phyloP scores from a whole-genome alignment of 208 protist genomes.

The Crithidia fasciculata region DNA sequence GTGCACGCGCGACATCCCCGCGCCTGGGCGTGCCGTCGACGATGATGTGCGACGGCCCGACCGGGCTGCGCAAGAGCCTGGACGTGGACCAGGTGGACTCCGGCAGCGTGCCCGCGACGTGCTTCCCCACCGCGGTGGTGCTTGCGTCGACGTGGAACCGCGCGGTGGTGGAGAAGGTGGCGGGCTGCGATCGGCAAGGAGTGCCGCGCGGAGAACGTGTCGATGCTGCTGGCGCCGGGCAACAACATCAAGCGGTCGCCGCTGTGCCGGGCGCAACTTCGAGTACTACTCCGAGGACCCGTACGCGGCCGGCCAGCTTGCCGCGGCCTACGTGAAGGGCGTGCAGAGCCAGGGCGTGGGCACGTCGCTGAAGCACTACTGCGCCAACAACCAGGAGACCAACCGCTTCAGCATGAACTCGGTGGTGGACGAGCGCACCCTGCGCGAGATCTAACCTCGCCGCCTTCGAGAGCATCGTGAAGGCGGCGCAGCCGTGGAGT shows the following conservation, averaged over 20 bases:
- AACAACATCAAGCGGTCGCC: conserved; percentile 37
- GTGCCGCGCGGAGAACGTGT: conserved; percentile 22
- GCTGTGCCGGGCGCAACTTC: conserved; percentile 50
- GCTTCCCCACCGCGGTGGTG: conserved; percentile 23
- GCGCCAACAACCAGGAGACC: conserved; percentile 51
- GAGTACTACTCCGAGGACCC: conserved; percentile 62
- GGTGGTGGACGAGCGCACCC: conserved; percentile 44
- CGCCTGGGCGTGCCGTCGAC: too few relatives aligned
- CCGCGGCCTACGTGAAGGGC: conserved; percentile 25
- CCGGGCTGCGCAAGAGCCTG: too few relatives aligned
- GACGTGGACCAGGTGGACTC: too few relatives aligned
- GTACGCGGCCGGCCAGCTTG: conserved; percentile 22
- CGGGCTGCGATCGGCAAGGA: conserved; percentile 13
- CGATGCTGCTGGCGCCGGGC: conserved; percentile 22
- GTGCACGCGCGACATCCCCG: too few relatives aligned
- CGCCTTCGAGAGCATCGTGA: conserved; percentile 40
- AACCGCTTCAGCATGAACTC: conserved; percentile 17
- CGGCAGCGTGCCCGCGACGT: conserved; percentile 14
- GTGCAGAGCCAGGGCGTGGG: conserved; percentile 40
- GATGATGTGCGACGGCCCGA: too few relatives aligned
- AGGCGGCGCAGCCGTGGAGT: conserved; percentile 17
- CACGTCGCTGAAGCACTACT: conserved; percentile 49
- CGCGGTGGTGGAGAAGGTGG: conserved; percentile 9
- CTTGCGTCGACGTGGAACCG: conserved; percentile 36
- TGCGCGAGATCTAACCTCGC: conserved; percentile 53